Base-by-base conservation (phyloP, 108 stramenopile genomes). In the Cyclotella cryptica region DNA sequence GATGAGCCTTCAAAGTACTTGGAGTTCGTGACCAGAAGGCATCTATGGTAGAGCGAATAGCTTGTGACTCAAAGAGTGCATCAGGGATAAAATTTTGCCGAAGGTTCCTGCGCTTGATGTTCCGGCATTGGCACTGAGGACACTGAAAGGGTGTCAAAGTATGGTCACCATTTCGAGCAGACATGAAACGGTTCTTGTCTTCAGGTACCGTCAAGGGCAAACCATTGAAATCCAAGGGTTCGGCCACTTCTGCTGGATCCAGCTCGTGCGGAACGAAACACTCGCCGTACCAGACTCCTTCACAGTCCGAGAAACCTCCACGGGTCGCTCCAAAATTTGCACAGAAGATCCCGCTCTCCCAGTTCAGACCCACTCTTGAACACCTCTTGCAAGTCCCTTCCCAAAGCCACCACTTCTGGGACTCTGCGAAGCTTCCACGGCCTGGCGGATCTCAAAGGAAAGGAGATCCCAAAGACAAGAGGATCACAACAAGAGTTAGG, bases 401-500 rank as follows among this genome's bases (percentile, higher is more conserved):
- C 71, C 52, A 74, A 12, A 52, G 9, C 70, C 61, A 73, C 40
- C 59, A 80, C 17, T 7, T 4, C 4, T 9, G 26, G 18, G 30
- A 52, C 49, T 19, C 60, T 21, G n/a, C 24, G 3, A 30, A 43
- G 59, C 30, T 73, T 43, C 72, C 78, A 79, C 17, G 78, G 78
- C 19, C 42, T 30, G 58, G n/a, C 13, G 10, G 26, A 26, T 49
- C 69, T 60, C 8, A 78, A 44, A 18, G 71, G 79, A 39, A 80
- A 75, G 44, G 35, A 59, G 41, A 80, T 28, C 7, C 72, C 79
- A 51, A 80, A 24, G 30, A 74, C 17, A 22, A 80, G 35, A 74
- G 79, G 79, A 74, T n/a, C n/a, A n/a, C n/a, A n/a, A n/a, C n/a
- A n/a, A n/a, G n/a, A n/a, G n/a, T n/a, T n/a, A n/a, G n/a, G n/a